Base-by-base conservation (phyloP, 2,329 filamentous ascomycete genomes). In the Achaetomium macrosporum region DNA sequence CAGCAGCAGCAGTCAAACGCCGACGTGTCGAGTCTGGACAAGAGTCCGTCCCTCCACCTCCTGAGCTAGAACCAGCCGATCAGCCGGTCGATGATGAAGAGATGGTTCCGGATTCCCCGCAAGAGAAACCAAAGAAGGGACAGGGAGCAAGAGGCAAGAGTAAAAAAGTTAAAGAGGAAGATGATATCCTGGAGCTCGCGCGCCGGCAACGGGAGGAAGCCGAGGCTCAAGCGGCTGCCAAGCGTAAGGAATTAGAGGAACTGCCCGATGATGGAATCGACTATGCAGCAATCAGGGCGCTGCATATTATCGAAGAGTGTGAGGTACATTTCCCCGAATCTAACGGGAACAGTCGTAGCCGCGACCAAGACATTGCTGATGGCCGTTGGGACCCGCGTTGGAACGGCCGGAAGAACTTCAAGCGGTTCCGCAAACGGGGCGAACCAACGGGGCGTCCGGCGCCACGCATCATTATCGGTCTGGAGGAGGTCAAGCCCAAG, bases 351-450 rank as follows among this genome's bases (percentile, higher is more conserved):
- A 41, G 11, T 20, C 50, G 55, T 29, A 56, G 59, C 63, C 70
- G 76, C 16, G 81, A 84, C n/a, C 70, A 74, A 52, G 76, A 79
- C 17, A 67, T 76, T 42, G 73, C 71, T 1, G 73, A 75, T 41
- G 76, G 77, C 5, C 78, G 88, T 39, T 96, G 92, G 91, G 82
- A 96, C 59, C 83, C 89, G 1, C 78, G 77, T 37, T 99, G 93
- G 93, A 95, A 96, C 65, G 93, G 92, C 0, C 79, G 92, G 41
- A 92, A 90, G 69, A 97, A 99, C 65, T 99, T 96, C 73, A 99
- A 99, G 68, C 87, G 83, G 62, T 99, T 99, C 65, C 76, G 78
- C 19, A 76, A 75, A 50, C 76, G 81, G 49, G 84, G 81, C 20
- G 78, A 78, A 17, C 59, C 59, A 6, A 57, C 63, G 2, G 72